Evolutionary conservation across 768 basidiomycete species (phyloP).

Genomic region (Tremella yokohamensis): DNA sequence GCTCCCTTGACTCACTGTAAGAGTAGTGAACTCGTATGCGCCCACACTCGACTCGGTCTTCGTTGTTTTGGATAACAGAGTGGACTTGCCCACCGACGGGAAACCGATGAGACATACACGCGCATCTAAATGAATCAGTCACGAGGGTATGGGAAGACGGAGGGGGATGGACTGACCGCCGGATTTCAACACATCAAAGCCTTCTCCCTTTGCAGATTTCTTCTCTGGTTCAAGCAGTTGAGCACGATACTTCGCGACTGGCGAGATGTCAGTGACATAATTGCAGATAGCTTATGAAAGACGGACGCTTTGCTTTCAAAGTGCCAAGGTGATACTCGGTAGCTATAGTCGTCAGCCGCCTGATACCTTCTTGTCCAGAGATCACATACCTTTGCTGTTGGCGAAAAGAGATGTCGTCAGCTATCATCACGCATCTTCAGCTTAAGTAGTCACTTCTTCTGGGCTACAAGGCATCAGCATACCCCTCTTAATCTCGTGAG

Average conservation of each 20-base stretch:
- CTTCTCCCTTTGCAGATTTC: slow-evolving; percentile 73
- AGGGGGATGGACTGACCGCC: slow-evolving; percentile 54
- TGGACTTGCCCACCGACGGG: slow-evolving; percentile 94
- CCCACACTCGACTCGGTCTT: slow-evolving; percentile 84
- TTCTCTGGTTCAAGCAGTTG: slow-evolving; percentile 87
- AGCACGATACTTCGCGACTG: slow-evolving; percentile 76
- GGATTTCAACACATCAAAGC: slow-evolving; percentile 81
- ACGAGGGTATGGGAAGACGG: neutral
- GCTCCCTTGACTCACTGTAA: slow-evolving; percentile 59
- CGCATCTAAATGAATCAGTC: slow-evolving; percentile 58
- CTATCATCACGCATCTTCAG: neutral
- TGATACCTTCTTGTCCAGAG: neutral
- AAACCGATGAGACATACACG: slow-evolving; percentile 90
- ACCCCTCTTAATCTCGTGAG: neutral
- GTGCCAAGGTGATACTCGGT: slow-evolving; percentile 87
- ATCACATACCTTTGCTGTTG: slow-evolving; percentile 20
- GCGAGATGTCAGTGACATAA: neutral
- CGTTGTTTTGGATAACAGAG: slow-evolving; percentile 84
- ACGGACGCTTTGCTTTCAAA: slow-evolving; percentile 39
- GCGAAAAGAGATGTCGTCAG: slow-evolving; percentile 1
- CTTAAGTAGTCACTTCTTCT: slow-evolving; percentile 71
- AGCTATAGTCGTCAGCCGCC: slow-evolving; percentile 52
- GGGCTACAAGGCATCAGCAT: slow-evolving; percentile 57
- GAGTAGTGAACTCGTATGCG: slow-evolving; percentile 92
- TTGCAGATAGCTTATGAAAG: neutral